Evolutionary conservation across 2,329 filamentous ascomycete species (phyloP).

Genomic region (Cordyceps javanica): DNA sequence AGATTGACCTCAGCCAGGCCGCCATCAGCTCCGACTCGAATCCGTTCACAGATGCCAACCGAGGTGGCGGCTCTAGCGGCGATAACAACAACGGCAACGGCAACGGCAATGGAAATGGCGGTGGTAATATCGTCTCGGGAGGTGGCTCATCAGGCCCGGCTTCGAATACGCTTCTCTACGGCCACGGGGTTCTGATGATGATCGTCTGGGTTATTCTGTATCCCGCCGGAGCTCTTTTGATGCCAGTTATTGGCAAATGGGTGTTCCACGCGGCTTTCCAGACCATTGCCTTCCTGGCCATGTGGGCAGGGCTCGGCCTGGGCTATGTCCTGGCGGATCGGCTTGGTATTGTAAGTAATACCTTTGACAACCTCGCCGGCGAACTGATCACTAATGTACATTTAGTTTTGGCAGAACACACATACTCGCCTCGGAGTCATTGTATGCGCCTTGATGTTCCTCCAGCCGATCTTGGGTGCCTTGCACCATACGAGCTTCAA

Average conservation of each 20-base stretch:
- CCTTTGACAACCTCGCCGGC: not conserved
- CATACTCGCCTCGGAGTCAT: constrained; percentile 54
- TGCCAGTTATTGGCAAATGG: constrained; percentile 54
- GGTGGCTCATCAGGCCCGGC: constrained; percentile 6
- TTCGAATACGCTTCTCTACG: constrained; percentile 27
- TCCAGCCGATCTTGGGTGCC: constrained; percentile 54
- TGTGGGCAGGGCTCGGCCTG: constrained; percentile 55
- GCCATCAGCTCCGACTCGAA: constrained; percentile 42
- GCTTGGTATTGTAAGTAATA: constrained; percentile 35
- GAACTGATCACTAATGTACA: constrained; percentile 7
- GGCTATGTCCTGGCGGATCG: constrained; percentile 44
- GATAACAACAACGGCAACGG: not conserved
- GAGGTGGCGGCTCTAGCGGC: not conserved
- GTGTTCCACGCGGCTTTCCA: constrained; percentile 53
- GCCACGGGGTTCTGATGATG: constrained; percentile 57
- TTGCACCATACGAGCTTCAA: constrained; percentile 51
- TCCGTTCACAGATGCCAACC: constrained; percentile 37
- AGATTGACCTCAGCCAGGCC: constrained; percentile 43
- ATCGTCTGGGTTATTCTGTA: constrained; percentile 53
- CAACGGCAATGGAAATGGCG: constrained; percentile 3
- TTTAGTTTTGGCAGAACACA: constrained; percentile 43
- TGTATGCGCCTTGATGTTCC: constrained; percentile 44
- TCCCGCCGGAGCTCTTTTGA: constrained; percentile 53
- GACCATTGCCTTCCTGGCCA: constrained; percentile 44
- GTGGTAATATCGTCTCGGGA: constrained; percentile 3